Base-by-base conservation (phyloP, 371 early-diverging fungal genomes). In the Smittium culicis region DNA sequence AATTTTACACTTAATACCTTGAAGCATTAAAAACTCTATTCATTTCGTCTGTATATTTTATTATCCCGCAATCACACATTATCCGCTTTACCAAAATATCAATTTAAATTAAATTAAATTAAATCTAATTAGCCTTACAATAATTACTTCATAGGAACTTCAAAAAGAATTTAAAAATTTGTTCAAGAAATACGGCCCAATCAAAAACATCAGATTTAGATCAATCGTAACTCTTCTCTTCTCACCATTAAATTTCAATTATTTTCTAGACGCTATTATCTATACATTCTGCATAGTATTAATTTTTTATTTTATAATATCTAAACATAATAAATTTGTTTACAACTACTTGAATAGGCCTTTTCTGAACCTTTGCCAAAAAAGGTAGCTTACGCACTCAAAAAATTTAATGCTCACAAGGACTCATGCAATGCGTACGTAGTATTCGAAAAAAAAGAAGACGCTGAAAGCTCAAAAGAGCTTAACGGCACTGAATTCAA, bases 161-260 rank as follows among this genome's bases (percentile, higher is more conserved):
- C 33, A 32, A 32, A 64, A 64, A 64, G 20, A 64, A 17, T 54
- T 64, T 29, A 85, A 87, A 67, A 65, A 72, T 11, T 70, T 84
- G 35, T 90, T 95, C 69, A 65, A 75, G n/a, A 74, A 80, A 35
- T 83, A 75, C 76, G 96, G 97, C 57, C 72, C 78, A 27, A 74
- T 96, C 58, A 90, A 92, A 67, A 86, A 87, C 58, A 83, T 93
- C 55, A 86, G 95, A 34, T 96, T 95, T 78, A 83, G 97, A 59
- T 93, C 94, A 1, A 82, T 94, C 35, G 63, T 59, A 59, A 85
- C 30, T 59, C 5, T n/a, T 11, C 84, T 71, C 67, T 77, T 70
- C n/a, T n/a, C n/a, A n/a, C n/a, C n/a, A n/a, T n/a, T n/a, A n/a
- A n/a, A n/a, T n/a, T n/a, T n/a, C n/a, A n/a, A n/a, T n/a, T n/a